Conservation (phyloP, 164 flowering plant genomes). For the Cinnamomum micranthum region DNA sequence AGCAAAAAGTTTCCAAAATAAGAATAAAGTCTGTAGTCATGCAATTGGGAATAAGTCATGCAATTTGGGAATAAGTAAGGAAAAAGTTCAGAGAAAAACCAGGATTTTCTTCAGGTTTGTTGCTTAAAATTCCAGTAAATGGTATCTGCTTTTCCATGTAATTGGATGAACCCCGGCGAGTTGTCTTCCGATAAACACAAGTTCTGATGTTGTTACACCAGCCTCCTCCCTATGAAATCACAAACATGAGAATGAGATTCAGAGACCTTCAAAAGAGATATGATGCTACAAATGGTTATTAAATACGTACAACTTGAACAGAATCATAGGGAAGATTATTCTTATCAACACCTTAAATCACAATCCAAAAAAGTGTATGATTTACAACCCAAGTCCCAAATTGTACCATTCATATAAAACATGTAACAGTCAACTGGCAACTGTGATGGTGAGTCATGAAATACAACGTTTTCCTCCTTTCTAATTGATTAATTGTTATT, state of each 20-base stretch:
- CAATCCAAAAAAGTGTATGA: no score
- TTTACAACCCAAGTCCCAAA: no score
- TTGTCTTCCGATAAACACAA: slow-evolving; percentile 79
- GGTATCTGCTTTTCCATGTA: slow-evolving; percentile 69
- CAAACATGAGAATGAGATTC: background rate
- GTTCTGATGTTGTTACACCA: slow-evolving; percentile 70
- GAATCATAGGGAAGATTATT: no score
- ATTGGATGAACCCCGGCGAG: slow-evolving; percentile 80
- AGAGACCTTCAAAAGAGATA: no score
- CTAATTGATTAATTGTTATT: no score
- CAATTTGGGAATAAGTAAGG: background rate
- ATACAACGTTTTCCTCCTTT: no score
- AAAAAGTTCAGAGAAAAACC: slow-evolving; percentile 31
- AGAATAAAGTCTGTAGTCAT: background rate
- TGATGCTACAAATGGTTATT: no score
- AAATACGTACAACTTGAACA: no score
- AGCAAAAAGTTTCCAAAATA: background rate
- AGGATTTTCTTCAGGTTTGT: slow-evolving; percentile 84
- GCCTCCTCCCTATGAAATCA: slow-evolving; percentile 75
- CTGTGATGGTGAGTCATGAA: no score
- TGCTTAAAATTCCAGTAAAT: slow-evolving; percentile 90
- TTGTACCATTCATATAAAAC: no score
- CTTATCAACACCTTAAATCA: no score
- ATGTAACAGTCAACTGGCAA: no score
- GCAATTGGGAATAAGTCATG: background rate